phyloP scores from a whole-genome alignment of 345 rosid genomes.

The Pistacia integerrima region DNA sequence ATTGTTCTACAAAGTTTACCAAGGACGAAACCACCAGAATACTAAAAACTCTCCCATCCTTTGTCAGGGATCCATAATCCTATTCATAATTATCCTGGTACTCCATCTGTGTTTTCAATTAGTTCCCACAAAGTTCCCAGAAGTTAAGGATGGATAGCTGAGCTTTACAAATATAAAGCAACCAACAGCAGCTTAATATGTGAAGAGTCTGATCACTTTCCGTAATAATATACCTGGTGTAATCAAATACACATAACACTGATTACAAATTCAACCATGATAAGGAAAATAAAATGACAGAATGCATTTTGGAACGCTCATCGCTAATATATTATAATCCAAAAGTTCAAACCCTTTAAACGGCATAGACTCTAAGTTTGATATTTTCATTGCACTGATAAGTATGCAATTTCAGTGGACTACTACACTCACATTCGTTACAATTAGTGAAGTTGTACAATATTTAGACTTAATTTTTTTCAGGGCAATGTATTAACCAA shows the following conservation, averaged over 20 bases:
- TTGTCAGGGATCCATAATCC: neutral
- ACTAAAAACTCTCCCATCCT: no score
- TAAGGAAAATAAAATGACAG: neutral
- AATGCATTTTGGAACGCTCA: neutral
- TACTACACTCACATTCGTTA: neutral
- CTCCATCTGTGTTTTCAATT: neutral
- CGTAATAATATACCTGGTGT: conserved; percentile 39
- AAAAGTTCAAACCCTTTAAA: neutral
- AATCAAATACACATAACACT: conserved; percentile 2
- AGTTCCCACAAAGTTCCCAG: neutral
- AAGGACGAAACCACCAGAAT: neutral
- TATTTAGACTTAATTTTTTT: no score
- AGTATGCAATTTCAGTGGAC: no score
- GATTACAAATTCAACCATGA: neutral
- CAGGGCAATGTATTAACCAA: neutral
- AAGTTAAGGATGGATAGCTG: no score
- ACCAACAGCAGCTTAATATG: neutral
- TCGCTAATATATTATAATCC: neutral
- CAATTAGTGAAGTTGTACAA: neutral
- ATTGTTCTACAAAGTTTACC: no score
- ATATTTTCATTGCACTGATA: neutral
- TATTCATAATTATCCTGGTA: neutral
- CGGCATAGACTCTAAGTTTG: no score
- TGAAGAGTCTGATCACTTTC: conserved; percentile 24
- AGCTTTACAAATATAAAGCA: neutral